Evolutionary conservation across 106 monocot species (phyloP).

Genomic region (Vanilla planifolia): DNA sequence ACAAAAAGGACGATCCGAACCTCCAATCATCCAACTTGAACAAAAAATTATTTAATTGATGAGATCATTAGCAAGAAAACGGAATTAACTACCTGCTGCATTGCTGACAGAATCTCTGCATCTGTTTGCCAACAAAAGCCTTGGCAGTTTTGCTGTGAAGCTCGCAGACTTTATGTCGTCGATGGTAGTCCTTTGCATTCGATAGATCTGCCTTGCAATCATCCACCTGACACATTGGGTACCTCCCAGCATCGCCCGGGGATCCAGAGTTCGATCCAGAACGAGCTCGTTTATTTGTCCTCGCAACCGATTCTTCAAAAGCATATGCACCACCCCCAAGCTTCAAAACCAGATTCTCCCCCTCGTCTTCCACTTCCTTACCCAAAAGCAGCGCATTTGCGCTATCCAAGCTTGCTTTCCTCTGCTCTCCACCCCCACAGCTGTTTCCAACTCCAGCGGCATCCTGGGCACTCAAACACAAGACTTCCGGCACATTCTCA

Average conservation of each 20-base stretch:
- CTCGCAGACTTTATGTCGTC: constrained; percentile 98
- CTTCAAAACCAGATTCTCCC: constrained; percentile 27
- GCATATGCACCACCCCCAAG: constrained; percentile 18
- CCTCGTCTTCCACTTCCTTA: constrained; percentile 8
- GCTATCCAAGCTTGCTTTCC: constrained; percentile 1
- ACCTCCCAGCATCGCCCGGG: constrained; percentile 33
- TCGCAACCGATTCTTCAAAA: constrained; percentile 18
- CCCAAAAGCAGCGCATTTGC: background rate
- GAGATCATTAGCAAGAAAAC: too few species aligned
- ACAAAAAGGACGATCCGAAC: too few species aligned
- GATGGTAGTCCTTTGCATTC: constrained; percentile 90
- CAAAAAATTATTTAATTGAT: too few species aligned
- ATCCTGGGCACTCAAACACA: constrained; percentile 6
- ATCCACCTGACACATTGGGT: constrained; percentile 98
- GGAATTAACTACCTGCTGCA: constrained; percentile 74
- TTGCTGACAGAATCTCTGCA: constrained; percentile 99
- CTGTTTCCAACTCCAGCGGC: background rate
- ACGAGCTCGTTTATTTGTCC: constrained; percentile 43
- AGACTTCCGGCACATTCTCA: constrained; percentile 9
- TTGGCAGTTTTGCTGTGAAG: constrained; percentile 86
- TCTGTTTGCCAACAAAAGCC: constrained; percentile 81
- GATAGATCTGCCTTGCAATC: constrained; percentile 82
- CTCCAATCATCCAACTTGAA: too few species aligned
- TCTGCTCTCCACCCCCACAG: background rate
- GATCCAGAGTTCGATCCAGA: constrained; percentile 62